Evolutionary conservation across 306 rosid species (phyloP).

Genomic region (Prunus mongolica): DNA sequence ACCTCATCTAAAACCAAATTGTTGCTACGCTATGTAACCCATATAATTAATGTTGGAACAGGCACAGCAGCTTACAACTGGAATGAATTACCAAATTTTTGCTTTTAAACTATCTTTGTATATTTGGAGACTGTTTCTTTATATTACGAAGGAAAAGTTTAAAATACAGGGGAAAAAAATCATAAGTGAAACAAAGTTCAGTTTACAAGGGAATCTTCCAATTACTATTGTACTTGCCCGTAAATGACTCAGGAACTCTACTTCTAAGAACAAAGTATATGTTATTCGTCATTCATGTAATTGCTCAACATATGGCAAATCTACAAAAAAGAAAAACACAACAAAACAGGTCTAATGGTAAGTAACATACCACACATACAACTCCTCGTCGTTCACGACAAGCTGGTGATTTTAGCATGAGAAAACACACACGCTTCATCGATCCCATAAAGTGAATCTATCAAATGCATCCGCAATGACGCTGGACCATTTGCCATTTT

Average conservation of each 20-base stretch:
- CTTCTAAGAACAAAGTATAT: background rate
- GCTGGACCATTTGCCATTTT: conserved; percentile 80
- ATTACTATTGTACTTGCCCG: background rate
- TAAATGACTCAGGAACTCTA: background rate
- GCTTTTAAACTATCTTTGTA: background rate
- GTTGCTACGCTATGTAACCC: background rate
- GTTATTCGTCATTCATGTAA: conserved; percentile 1
- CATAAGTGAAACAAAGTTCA: background rate
- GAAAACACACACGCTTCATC: conserved; percentile 64
- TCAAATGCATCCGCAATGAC: conserved; percentile 71
- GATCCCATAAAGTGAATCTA: conserved; percentile 75
- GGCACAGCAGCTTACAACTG: background rate
- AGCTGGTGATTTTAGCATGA: conserved; percentile 52
- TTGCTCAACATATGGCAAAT: conserved; percentile 8
- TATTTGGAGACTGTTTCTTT: background rate
- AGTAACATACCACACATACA: conserved; percentile 19
- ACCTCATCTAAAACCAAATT: background rate
- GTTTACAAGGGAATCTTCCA: background rate
- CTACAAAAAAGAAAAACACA: background rate
- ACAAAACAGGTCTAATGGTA: background rate
- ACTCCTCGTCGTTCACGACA: conserved; percentile 27
- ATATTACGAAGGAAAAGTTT: too few species aligned
- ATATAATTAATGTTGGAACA: background rate
- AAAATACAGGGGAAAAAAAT: background rate
- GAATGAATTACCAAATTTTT: background rate